Base-by-base conservation (phyloP, 345 rosid species). In the Heritiera littoralis region DNA sequence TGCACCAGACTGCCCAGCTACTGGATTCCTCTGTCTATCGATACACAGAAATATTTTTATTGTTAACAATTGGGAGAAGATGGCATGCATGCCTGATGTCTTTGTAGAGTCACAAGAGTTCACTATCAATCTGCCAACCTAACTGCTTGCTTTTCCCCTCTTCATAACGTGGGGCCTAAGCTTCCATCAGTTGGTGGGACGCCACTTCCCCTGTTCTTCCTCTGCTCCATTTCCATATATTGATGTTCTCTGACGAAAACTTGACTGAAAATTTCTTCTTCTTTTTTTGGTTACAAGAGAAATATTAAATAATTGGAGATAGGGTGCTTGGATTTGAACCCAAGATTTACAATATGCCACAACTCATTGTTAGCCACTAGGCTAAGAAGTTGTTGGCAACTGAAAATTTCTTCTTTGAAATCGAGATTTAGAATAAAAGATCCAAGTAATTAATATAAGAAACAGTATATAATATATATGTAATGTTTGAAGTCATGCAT, bases 121-220 rank as follows among this genome's bases (percentile, higher is more conserved):
- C 48, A 35, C 78, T 38, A 54, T 80, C 82, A 79, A 80, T n/a
- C 87, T 45, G 48, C 83, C 81, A 75, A 85, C 85, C 83, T 66
- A 81, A 72, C 56, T 61, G 61, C 32, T 45, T 60, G 65, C 32
- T 35, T 35, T 35, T 35, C 30, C 45, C 46, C 45, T 14, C n/a
- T 35, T 67, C 72, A 35, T 9, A 17, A 41, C 18, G 72, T 67
- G 45, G 72, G 30, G 17, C 54, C 52, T 67, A 2, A 20, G 14
- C 9, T 67, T 63, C 66, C 66, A 30, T 63, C 66, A 30, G 66
- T 41, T 28, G 40, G 66, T 59, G 64, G 64, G 64, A 59, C 23
- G 13, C 64, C 64, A 59, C 35, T 59, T 59, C 1, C 1, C 66
- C 40, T 30, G 11, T 30, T 61, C 40, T 11, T 30, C 41, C 13